Percentiles rank a stretch among this genome's conserved stretches.
Conservation (phyloP, 495 filamentous ascomycete genomes). For the Annulohypoxylon maeteangense region DNA sequence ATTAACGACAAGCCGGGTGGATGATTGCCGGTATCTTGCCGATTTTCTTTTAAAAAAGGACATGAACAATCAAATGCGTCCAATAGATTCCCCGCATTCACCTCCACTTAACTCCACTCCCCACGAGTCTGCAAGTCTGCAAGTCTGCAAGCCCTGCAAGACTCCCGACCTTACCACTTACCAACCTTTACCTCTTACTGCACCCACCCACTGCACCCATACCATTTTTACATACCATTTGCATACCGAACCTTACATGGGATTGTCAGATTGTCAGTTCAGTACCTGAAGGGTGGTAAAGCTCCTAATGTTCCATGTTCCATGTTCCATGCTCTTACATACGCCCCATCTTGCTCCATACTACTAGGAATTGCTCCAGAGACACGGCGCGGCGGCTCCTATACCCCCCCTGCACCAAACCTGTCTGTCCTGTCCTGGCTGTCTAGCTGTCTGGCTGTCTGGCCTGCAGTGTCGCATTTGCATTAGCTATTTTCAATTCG, state of each 20-base stretch:
- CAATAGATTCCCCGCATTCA: slow-evolving; percentile 26
- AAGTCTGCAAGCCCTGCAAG: too few species aligned
- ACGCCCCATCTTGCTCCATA: background rate
- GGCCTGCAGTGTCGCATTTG: slow-evolving; percentile 16
- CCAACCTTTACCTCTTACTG: background rate
- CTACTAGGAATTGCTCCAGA: too few species aligned
- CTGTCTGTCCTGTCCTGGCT: background rate
- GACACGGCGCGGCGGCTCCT: slow-evolving; percentile 35
- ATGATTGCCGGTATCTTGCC: slow-evolving; percentile 26
- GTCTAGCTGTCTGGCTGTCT: slow-evolving; percentile 18
- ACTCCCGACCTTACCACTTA: slow-evolving; percentile 1
- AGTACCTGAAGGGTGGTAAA: slow-evolving; percentile 7
- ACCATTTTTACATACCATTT: background rate
- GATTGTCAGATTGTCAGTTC: background rate
- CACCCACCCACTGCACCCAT: background rate
- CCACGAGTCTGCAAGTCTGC: slow-evolving; percentile 39
- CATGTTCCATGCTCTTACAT: background rate
- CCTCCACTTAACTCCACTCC: slow-evolving; percentile 21
- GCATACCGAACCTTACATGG: slow-evolving; percentile 10
- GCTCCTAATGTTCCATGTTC: background rate
- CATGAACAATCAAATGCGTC: background rate
- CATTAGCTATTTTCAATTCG: slow-evolving; percentile 34
- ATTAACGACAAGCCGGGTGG: background rate
- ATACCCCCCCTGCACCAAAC: slow-evolving; percentile 25
- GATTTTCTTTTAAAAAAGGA: slow-evolving; percentile 18